Base-by-base conservation (phyloP, 83 land plant genomes). In the Picea abies region DNA sequence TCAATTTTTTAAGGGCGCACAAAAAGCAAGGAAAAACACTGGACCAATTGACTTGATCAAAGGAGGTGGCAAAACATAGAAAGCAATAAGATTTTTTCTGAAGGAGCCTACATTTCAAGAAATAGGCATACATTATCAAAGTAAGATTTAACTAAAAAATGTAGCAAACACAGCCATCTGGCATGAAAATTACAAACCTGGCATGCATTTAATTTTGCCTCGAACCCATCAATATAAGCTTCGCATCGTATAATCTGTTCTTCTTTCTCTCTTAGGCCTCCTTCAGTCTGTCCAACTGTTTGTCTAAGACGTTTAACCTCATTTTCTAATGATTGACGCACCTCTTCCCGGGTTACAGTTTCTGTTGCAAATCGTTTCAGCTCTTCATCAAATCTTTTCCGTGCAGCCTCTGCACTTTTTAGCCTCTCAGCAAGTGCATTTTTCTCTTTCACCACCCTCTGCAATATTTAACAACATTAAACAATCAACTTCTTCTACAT, bases 231-330 rank as follows among this genome's bases (percentile, higher is more conserved):
- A 63, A 87, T 87, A 64, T 87, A 87, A 16, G 87, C 82, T 83
- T 87, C 87, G 68, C 86, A 89, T 61, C 89, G 80, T 80, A 82
- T 80, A 37, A 89, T 82, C 67, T 89, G 91, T 62, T 84, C 89
- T 67, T 89, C 91, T 65, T 89, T 89, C 81, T 84, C 89, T 23
- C 91, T 83, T 12, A 87, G 80, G 44, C 89, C 89, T 23, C 89
- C 89, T 82, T 87, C 89, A n/a, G 91, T 86, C 66, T 87, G 91
- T 49, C 89, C 91, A 56, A 89, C 86, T 39, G 91, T 87, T 84
- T 89, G 86, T 37, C 79, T 87, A 58, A 89, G 84, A n/a, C 82
- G 86, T 20, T 84, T 84, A 76, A 89, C 85, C 68, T 89, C 91
- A 82, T 87, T 83, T 84, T 87, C 91, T 56, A 86, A 82, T 52